Evolutionary conservation across 257 asterid species (phyloP).

Genomic region (Lantana camara): DNA sequence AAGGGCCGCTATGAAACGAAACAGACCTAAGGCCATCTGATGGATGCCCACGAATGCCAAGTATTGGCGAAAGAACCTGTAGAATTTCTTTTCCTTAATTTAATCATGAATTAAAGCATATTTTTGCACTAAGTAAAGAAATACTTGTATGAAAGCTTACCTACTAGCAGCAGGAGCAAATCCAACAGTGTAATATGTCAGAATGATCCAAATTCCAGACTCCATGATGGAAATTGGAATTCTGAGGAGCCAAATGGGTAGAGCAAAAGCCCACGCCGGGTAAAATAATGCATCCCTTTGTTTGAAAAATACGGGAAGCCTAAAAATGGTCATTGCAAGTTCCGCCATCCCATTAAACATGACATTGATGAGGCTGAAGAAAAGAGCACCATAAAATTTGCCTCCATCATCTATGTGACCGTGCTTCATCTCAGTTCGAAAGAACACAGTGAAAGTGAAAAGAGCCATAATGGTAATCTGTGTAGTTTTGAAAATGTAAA

Average conservation of each 20-base stretch:
- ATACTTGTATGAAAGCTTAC: neutral
- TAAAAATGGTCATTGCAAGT: neutral
- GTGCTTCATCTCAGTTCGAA: too few species aligned
- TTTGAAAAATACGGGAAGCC: slow-evolving; percentile 9
- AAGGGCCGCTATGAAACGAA: too few species aligned
- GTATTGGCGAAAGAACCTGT: too few species aligned
- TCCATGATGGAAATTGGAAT: neutral
- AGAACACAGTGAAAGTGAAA: too few species aligned
- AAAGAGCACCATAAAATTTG: too few species aligned
- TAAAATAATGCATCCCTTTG: slow-evolving; percentile 7
- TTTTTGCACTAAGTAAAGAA: too few species aligned
- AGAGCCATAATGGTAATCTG: slow-evolving; percentile 9
- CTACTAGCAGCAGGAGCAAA: slow-evolving; percentile 2
- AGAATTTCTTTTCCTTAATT: too few species aligned
- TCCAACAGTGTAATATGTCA: slow-evolving; percentile 13
- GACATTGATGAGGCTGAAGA: too few species aligned
- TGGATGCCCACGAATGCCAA: too few species aligned
- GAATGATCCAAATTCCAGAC: neutral
- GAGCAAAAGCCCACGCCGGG: slow-evolving; percentile 20
- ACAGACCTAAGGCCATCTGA: too few species aligned
- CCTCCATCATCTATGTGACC: too few species aligned
- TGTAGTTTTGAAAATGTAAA: slow-evolving; percentile 32
- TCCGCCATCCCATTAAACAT: slow-evolving; percentile 7
- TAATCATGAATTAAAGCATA: neutral
- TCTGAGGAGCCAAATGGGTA: neutral